Evolutionary conservation across 2,329 filamentous ascomycete genomes (phyloP), one percentile per base, ranked within the genome.

Genomic region (Hypoxylon sp.): DNA sequence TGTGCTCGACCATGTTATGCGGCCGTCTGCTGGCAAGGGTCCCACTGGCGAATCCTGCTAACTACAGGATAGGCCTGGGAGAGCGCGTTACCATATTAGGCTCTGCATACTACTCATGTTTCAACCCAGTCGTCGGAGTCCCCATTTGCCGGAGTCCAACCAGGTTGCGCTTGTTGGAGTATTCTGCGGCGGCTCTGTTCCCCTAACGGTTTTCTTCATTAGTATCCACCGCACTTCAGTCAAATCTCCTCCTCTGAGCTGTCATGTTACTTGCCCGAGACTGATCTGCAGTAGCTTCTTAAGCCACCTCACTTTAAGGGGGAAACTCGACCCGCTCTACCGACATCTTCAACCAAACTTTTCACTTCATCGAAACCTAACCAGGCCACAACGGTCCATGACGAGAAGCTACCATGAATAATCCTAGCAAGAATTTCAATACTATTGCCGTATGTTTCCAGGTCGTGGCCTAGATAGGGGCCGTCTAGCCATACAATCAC

Each of bases 1-100:
- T 50, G 29, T 39, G 27, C 58, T 63, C 16, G 61, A 43, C 61
- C 57, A 30, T 63, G n/a, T 58, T 6, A 67, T 68, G 65, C 67
- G 43, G 8, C 48, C 51, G 19, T 61, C 56, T 52, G 54, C 54
- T 65, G 61, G 64, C 67, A 63, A 52, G 45, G 41, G 25, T 21
- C 51, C 61, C 61, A 56, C 46, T 32, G 57, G 16, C 39, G 50
- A 27, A 65, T 65, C 57, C 57, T 65, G 54, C 47, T 45, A 29
- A 29, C 12, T 41, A 41, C 47, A 54, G 11, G 21, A 16, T 48
- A 46, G n/a, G n/a, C 5, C 16, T 34, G 29, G 30, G 23, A 30
- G 23, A 43, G 23, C 27, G 50, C 37, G 47, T 54, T 62, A 27
- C 21, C 37, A 54, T 56, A 43, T 53, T 56, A 32, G 25, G 29